Evolutionary conservation across 2,329 filamentous ascomycete genomes (phyloP).

Genomic region (Hirsutella minnesotensis): DNA sequence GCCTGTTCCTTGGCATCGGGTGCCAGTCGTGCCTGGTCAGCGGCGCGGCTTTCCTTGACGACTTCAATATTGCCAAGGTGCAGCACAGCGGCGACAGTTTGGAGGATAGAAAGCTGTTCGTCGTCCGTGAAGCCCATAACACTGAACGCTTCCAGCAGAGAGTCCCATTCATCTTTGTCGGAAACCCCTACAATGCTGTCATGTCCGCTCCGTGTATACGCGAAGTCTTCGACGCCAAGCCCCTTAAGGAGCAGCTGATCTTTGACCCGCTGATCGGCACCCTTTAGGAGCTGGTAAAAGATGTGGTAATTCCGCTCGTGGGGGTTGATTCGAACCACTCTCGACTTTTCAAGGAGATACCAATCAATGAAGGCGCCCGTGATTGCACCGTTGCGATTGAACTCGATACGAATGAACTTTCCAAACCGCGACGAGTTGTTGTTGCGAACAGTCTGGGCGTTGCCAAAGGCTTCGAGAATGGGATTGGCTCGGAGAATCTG

Average conservation of each 20-base stretch:
- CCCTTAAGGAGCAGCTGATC: constrained; percentile 65
- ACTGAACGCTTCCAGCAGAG: constrained; percentile 80
- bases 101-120: constrained; percentile 73
- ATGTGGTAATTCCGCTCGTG: constrained; percentile 95
- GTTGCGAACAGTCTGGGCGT: constrained; percentile 93
- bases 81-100: constrained; percentile 80
- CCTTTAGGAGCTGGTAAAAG: constrained; percentile 89
- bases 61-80: constrained; percentile 89
- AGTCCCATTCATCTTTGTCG: constrained; percentile 81
- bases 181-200: constrained; percentile 85
- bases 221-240: constrained; percentile 72
- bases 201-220: constrained; percentile 84
- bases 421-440: constrained; percentile 98
- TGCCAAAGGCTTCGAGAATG: constrained; percentile 94
- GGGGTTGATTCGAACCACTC: constrained; percentile 77
- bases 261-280: constrained; percentile 63
- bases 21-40: constrained; percentile 77
- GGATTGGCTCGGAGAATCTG: constrained; percentile 95
- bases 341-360: constrained; percentile 97
- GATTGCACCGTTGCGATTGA: constrained; percentile 78
- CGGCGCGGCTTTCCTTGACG: constrained; percentile 78
- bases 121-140: constrained; percentile 87
- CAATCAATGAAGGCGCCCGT: constrained; percentile 95
- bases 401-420: constrained; percentile 97
- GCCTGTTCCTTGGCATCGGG: constrained; percentile 65